Evolutionary conservation across 176 grass and related monocot genomes (phyloP).

Genomic region (Lolium multiflorum): DNA sequence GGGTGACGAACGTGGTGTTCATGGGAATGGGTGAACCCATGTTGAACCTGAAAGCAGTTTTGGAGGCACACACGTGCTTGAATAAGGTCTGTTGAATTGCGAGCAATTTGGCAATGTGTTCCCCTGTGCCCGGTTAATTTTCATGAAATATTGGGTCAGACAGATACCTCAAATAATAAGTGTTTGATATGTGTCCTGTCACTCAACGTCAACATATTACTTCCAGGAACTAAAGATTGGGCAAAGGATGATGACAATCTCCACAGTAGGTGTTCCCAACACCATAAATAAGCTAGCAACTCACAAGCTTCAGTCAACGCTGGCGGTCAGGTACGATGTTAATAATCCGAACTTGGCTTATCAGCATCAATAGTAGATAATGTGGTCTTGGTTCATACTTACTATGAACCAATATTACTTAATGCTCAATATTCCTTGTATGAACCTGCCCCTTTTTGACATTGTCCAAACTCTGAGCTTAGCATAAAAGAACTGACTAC

Average conservation of each 20-base stretch:
- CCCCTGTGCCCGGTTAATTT: neutral
- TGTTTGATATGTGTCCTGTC: neutral
- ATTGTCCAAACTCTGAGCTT: neutral
- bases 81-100: conserved; percentile 66
- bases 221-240: conserved; percentile 88
- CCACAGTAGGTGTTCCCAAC: conserved; percentile 95
- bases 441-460: neutral
- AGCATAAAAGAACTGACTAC: neutral
- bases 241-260: conserved; percentile 99
- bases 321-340: conserved; percentile 76
- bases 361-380: neutral
- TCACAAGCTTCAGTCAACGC: conserved; percentile 92
- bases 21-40: conserved; percentile 99
- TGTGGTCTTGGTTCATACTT: neutral
- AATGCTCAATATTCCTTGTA: neutral
- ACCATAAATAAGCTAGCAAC: conserved; percentile 86
- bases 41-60: conserved; percentile 92
- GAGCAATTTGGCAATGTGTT: neutral
- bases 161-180: no score
- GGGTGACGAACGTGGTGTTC: conserved; percentile 95
- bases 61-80: conserved; percentile 80
- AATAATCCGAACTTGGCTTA: neutral
- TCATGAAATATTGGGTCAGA: neutral
- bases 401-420: neutral
- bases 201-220: neutral